Base-by-base conservation (phyloP, 345 rosid genomes). In the Reutealis trisperma region DNA sequence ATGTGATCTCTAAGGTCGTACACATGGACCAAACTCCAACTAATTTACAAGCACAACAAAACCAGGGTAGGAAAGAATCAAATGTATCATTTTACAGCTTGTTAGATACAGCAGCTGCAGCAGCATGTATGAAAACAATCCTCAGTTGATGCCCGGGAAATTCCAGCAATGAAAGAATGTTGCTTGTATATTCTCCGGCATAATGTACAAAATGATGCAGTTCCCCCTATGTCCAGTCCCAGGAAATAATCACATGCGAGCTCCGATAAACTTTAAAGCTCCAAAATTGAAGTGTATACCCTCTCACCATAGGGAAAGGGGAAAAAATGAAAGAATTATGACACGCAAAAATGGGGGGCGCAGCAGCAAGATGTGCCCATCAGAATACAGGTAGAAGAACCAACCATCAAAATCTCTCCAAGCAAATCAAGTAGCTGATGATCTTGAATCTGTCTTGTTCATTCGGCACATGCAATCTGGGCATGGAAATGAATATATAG, bases 381-480 rank as follows among this genome's bases (percentile, higher is more conserved):
- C 62, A 76, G 62, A 69, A 62, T 65, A 82, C 70, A n/a, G 74
- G 69, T 60, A 71, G 78, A 77, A 77, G 69, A 77, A 71, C 67
- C 81, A 70, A 64, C 41, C 64, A 65, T 65, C 62, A 51, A 66
- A 47, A 54, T 52, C 25, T 63, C 34, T 75, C 37, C 63, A 22
- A 15, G 76, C 19, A 51, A 71, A 77, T 87, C 86, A 90, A 0
- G 68, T 77, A 45, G 86, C 79, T 42, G 81, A 76, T 55, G 89
- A 84, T 85, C 77, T 91, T 10, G 90, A 80, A 66, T 80, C 85
- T 21, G 96, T 83, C 80, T 83, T 90, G 92, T 89, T 96, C 67
- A 73, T 63, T 45, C 83, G 98, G 79, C 96, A 90, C 98, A 96
- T 92, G 84, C 99, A 96, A 79, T 96, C 96, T 14, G 99, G 99